phyloP scores from a whole-genome alignment of 2,329 filamentous ascomycete species.

The Monosporascus cannonballus region DNA sequence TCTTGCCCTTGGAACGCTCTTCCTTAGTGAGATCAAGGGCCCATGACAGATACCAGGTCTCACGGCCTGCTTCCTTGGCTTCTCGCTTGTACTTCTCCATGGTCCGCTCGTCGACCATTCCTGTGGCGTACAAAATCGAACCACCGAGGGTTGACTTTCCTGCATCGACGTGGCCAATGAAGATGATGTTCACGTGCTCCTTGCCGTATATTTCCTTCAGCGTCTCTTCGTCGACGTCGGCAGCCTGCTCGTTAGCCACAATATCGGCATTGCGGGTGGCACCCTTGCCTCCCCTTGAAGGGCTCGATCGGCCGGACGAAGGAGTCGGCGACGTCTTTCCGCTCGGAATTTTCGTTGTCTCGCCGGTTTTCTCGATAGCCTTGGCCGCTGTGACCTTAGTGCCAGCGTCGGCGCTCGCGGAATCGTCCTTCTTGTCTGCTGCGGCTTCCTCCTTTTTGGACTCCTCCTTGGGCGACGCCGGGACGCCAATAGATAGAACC shows the following conservation, averaged over 20 bases:
- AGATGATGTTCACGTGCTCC: conserved; percentile 89
- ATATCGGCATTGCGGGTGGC: conserved; percentile 66
- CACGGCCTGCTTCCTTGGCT: conserved; percentile 90
- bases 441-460: conserved; percentile 41
- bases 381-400: conserved; percentile 82
- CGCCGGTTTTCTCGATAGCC: conserved; percentile 86
- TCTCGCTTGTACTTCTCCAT: conserved; percentile 98
- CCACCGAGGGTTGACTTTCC: conserved; percentile 96
- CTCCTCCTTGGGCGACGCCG: conserved; percentile 48
- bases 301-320: conserved; percentile 79
- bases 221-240: conserved; percentile 65
- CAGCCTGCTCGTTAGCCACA: conserved; percentile 75
- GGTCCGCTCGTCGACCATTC: conserved; percentile 99
- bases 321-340: conserved; percentile 77
- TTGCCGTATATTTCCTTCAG: conserved; percentile 96
- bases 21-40: conserved; percentile 96
- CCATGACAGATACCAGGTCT: conserved; percentile 99
- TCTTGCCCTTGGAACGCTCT: conserved; percentile 94
- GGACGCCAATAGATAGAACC: conserved; percentile 68
- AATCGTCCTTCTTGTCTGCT: conserved; percentile 20
- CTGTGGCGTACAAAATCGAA: conserved; percentile 84
- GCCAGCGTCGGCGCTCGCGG: conserved; percentile 44
- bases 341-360: conserved; percentile 47
- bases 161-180: conserved; percentile 96
- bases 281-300: conserved; percentile 55